Evolutionary conservation across 768 basidiomycete genomes (phyloP).

Genomic region (Saitozyma sp.): DNA sequence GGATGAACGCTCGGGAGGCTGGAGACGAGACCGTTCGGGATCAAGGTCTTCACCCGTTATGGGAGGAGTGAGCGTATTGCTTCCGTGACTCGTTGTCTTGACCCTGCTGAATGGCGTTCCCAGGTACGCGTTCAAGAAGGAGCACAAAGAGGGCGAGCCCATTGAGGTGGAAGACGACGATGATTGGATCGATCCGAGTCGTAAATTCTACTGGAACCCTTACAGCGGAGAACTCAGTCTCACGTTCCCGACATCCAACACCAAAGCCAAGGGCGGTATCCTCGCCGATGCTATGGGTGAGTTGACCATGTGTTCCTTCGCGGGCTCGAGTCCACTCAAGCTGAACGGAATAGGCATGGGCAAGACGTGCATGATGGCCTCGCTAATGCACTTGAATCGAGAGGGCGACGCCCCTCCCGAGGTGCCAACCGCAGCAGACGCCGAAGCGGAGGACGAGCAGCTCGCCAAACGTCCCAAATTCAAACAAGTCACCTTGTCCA

Average conservation of each 20-base stretch:
- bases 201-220: slow-evolving; percentile 45
- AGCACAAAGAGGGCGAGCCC: slow-evolving; percentile 60
- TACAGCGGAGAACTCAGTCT: slow-evolving; percentile 71
- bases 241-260: slow-evolving; percentile 76
- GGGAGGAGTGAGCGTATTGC: slow-evolving; percentile 71
- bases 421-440: slow-evolving; percentile 18
- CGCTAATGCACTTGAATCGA: slow-evolving; percentile 78
- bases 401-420: slow-evolving; percentile 50
- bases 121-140: slow-evolving; percentile 73
- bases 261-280: slow-evolving; percentile 79
- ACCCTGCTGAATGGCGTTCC: slow-evolving; percentile 5
- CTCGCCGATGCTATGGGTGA: slow-evolving; percentile 66
- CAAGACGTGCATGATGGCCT: slow-evolving; percentile 69
- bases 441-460: slow-evolving; percentile 27
- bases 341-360: slow-evolving; percentile 44
- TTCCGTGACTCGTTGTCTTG: neutral
- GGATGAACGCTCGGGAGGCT: slow-evolving; percentile 87
- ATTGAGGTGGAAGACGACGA: slow-evolving; percentile 83
- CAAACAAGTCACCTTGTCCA: slow-evolving; percentile 49
- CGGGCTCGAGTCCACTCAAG: neutral
- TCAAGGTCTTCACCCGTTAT: slow-evolving; percentile 84
- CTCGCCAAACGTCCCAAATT: slow-evolving; percentile 46
- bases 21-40: slow-evolving; percentile 65
- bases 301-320: slow-evolving; percentile 4
- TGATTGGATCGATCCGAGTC: slow-evolving; percentile 45